phyloP scores from a whole-genome alignment of 345 rosid genomes.

The Melastoma malabathricum region DNA sequence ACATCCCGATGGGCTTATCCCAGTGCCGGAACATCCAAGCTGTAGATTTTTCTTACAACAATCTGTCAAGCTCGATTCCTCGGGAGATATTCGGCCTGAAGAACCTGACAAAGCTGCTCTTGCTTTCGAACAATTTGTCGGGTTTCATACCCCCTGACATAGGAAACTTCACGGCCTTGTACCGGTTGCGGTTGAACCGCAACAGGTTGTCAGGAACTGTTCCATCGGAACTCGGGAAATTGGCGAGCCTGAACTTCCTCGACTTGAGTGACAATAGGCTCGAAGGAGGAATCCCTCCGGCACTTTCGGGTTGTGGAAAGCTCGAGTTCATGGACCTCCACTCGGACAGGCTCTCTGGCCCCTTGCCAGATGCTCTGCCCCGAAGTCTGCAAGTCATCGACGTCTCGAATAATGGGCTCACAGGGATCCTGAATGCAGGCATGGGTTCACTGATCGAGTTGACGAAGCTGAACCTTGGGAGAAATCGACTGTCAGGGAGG shows the following conservation, averaged over 20 bases:
- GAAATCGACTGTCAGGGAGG: constrained; percentile 51
- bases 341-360: constrained; percentile 62
- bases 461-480: constrained; percentile 62
- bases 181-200: constrained; percentile 48
- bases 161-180: constrained; percentile 64
- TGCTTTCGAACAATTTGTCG: constrained; percentile 62
- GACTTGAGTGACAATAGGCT: constrained; percentile 64
- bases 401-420: constrained; percentile 58
- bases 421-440: constrained; percentile 37
- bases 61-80: constrained; percentile 63
- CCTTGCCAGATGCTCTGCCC: constrained; percentile 61
- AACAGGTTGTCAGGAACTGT: constrained; percentile 58
- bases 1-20: constrained; percentile 55
- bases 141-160: constrained; percentile 72
- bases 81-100: constrained; percentile 40
- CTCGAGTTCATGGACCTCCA: constrained; percentile 81
- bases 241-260: constrained; percentile 54
- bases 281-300: constrained; percentile 48
- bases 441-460: constrained; percentile 56
- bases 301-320: constrained; percentile 45
- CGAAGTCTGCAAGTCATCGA: constrained; percentile 47
- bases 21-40: constrained; percentile 72
- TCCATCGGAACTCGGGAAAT: constrained; percentile 64
- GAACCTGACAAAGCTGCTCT: constrained; percentile 72
- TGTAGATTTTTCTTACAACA: constrained; percentile 79